These are phyloP conservation scores for Curvularia spicifera DNA, from an alignment of 2,329 filamentous ascomycete genomes.

Conservation along the genomic window DNA sequence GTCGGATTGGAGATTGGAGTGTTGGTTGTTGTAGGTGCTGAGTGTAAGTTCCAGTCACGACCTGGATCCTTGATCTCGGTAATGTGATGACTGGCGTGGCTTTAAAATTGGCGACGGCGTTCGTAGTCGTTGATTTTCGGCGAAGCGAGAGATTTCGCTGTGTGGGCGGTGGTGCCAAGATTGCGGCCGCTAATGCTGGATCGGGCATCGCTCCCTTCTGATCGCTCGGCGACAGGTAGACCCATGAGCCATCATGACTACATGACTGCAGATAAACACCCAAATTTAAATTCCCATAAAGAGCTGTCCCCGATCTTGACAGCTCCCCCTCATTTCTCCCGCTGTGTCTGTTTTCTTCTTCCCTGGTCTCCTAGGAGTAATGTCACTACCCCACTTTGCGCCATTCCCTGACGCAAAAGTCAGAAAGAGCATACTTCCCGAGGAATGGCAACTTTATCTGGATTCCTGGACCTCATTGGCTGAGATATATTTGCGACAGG, in stretches of 20 bases:
- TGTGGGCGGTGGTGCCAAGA: conserved; percentile 25
- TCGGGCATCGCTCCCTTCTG: conserved; percentile 24
- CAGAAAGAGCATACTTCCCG: conserved; percentile 67
- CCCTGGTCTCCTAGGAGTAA: conserved; percentile 20
- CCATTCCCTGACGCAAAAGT: conserved; percentile 75
- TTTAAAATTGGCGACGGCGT: conserved; percentile 39
- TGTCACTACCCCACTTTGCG: conserved; percentile 73
- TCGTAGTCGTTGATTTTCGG: conserved; percentile 28
- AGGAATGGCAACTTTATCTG: conserved; percentile 80
- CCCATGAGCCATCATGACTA: conserved; percentile 39
- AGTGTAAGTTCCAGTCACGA: conserved; percentile 53
- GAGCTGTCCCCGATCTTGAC: neutral
- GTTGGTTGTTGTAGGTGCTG: conserved; percentile 28
- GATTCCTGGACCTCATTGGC: conserved; percentile 76
- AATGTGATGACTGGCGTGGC: conserved; percentile 60
- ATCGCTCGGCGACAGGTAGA: conserved; percentile 14
- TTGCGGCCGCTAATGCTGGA: conserved; percentile 42
- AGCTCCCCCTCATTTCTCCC: neutral
- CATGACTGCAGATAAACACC: conserved; percentile 22
- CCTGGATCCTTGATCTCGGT: conserved; percentile 56
- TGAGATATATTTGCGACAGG: conserved; percentile 67
- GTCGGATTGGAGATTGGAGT: conserved; percentile 24
- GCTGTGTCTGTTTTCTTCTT: too few species aligned
- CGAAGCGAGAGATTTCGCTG: neutral
- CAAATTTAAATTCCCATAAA: conserved; percentile 5